Base-by-base conservation (phyloP, 768 basidiomycete genomes). In the Tricholoma matsutake region DNA sequence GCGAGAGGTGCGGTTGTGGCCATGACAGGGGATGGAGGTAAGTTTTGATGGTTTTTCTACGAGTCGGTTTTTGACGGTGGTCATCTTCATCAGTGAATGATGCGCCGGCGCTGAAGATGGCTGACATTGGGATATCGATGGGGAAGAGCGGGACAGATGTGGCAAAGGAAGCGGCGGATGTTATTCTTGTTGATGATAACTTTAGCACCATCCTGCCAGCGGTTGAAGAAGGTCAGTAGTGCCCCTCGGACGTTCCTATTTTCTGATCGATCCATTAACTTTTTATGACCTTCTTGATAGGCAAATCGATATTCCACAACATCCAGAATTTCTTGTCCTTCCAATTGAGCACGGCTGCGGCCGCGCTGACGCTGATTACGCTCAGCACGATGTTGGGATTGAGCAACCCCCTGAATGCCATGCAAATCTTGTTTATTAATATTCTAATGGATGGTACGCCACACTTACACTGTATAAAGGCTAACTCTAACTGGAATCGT, bases 371-470 rank as follows among this genome's bases (percentile, higher is more conserved):
- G n/a, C 80, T 98, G 65, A 98, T 98, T 76, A 96, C 96, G 1
- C 79, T 98, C 59, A 94, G 92, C 72, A 98, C 96, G 20, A 81
- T 95, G 72, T 86, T 98, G 67, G 87, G 90, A 13, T 80, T 97
- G 34, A 88, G 86, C 67, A 98, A 96, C 69, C 96, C 96, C 3
- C 81, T 98, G 63, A 98, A 98, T 68, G 89, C 96, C 3, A 98
- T 98, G 95, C 95, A 98, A 73, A 98, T 98, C 68, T 77, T 98
- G n/a, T 98, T 97, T 72, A 98, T 98, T 69, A 98, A 98, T 76
- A 97, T 98, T 71, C 83, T 98, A 53, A 98, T 98, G 96, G 96
- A 98, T 65, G 95, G 94, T 89, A 82, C 6, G 25, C 61, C 56
- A 2, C 31, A 59, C 10, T 11, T 13, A 25, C 49, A 25, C 52